These are phyloP conservation scores for Sinapis alba DNA, from an alignment of 441 rosid species.

Conservation along the genomic window DNA sequence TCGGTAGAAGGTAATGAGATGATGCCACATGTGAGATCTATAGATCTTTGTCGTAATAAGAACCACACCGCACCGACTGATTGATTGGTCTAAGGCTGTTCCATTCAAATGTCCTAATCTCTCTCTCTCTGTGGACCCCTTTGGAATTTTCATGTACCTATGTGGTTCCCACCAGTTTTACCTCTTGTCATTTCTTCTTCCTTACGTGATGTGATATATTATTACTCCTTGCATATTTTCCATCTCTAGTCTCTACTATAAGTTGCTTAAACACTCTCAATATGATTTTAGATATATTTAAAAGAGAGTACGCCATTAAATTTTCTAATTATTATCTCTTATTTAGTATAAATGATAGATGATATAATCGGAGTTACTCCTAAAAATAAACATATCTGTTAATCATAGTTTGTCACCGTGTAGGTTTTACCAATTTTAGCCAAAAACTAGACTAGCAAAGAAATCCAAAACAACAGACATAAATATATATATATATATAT, in stretches of 20 bases:
- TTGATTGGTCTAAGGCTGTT: constrained; percentile 31
- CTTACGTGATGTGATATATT: constrained; percentile 20
- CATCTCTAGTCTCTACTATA: not conserved
- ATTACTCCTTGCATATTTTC: not conserved
- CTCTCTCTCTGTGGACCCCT: constrained; percentile 13
- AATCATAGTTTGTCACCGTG: not conserved
- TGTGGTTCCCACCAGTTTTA: constrained; percentile 13
- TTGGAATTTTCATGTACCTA: constrained; percentile 14
- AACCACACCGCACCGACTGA: constrained; percentile 32
- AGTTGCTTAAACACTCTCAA: not conserved
- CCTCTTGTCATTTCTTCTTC: constrained; percentile 19
- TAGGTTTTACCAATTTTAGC: not conserved
- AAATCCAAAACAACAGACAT: not conserved
- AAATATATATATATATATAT: not conserved
- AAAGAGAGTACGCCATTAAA: not conserved
- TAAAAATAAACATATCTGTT: not conserved
- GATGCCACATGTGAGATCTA: constrained; percentile 30
- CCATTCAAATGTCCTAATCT: constrained; percentile 36
- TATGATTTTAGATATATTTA: not conserved
- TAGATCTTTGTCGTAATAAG: constrained; percentile 23
- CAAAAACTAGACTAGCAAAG: not conserved
- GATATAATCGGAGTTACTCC: not conserved
- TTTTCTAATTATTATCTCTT: not conserved
- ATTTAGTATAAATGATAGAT: not conserved
- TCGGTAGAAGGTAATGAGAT: constrained; percentile 31